phyloP scores from a whole-genome alignment of 1,139 yeast genomes.

The Yamadazyma triangularis region DNA sequence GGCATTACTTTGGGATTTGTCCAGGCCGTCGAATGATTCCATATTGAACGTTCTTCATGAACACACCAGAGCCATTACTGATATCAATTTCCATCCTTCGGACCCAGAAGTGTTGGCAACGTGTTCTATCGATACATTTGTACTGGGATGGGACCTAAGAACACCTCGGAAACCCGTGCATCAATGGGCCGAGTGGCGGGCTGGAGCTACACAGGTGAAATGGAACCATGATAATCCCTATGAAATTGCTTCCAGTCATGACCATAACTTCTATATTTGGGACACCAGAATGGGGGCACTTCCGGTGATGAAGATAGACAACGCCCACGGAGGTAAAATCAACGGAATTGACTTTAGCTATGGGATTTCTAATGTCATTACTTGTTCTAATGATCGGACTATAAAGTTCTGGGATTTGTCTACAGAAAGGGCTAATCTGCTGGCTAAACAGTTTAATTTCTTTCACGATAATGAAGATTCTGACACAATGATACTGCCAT shows the following conservation, averaged over 20 bases:
- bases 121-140: slow-evolving; percentile 85
- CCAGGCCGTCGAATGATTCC: slow-evolving; percentile 71
- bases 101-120: slow-evolving; percentile 91
- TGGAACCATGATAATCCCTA: slow-evolving; percentile 81
- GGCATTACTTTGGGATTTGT: slow-evolving; percentile 89
- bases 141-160: slow-evolving; percentile 88
- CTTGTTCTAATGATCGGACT: slow-evolving; percentile 82
- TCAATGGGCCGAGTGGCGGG: slow-evolving; percentile 88
- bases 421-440: no score
- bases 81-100: slow-evolving; percentile 84
- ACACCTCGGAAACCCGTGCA: slow-evolving; percentile 67
- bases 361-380: slow-evolving; percentile 55
- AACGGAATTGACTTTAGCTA: slow-evolving; percentile 84
- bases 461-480: no score
- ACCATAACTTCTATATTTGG: slow-evolving; percentile 77
- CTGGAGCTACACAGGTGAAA: slow-evolving; percentile 92
- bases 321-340: slow-evolving; percentile 77
- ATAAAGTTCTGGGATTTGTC: slow-evolving; percentile 83
- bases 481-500: no score
- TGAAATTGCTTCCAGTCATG: slow-evolving; percentile 83
- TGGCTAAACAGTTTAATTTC: no score
- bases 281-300: slow-evolving; percentile 77
- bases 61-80: slow-evolving; percentile 91
- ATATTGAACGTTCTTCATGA: slow-evolving; percentile 84
- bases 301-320: slow-evolving; percentile 59